Evolutionary conservation across 179 eudicot species (phyloP), one percentile per base, ranked within the genome.

Genomic region (Beta corolliflora): DNA sequence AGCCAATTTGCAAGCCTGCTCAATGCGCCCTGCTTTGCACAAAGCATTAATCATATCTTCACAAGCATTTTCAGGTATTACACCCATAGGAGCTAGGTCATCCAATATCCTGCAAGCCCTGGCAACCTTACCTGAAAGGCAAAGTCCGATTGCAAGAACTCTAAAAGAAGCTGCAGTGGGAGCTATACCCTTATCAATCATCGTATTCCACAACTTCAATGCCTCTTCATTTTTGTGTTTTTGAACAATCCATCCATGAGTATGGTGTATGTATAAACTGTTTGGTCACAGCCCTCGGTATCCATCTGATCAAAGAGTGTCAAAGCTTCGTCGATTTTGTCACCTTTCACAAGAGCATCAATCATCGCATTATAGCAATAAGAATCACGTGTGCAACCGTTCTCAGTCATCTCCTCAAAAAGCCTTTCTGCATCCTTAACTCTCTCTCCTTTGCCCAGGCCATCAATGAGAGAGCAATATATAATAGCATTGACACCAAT

Each of bases 71-170:
- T 95, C 99, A 7, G 92, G 89, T 73, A 94, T 89, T 71, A 95
- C 86, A 73, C 99, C 99, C 97, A 94, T 91, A 7, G 99, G 98
- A 12, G 99, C 99, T 53, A 95, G 83, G 68, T 95, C 97, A 81
- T 95, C 99, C 85, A 95, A 87, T 71, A 94, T 91, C 82, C 83
- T 92, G 79, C 99, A 95, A 59, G 99, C 98, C 81, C 99, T 89
- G 50, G 89, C 90, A 56, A 95, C 97, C 82, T 95, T 94, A 73
- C 99, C 99, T 0, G 91, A 92, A 71, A 94, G 94, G 81, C 98
- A 94, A 63, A 95, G 92, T 63, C 99, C 99, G 55, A 89, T 87
- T 21, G 98, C 91, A 71, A 95, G 92, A 80, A 89, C 98, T 82
- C 99, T 82, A 79, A 94, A 94, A 64, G 93, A 89, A 81, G 98